phyloP scores from a whole-genome alignment of 192 early-diverging fungal genomes.

The Kappamyces sp. region DNA sequence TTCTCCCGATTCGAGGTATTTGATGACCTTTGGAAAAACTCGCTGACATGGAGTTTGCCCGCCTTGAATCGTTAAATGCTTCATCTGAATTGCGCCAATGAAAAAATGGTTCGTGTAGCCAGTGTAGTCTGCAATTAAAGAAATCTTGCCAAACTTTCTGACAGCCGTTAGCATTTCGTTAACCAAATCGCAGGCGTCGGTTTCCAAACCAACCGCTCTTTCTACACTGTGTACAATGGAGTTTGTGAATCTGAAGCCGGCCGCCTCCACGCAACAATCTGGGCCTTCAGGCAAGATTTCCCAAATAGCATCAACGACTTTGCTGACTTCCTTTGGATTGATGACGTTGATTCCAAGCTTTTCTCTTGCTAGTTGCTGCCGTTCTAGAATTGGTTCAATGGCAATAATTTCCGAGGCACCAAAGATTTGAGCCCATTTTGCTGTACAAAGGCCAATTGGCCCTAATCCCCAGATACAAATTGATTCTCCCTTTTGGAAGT shows the following conservation, averaged over 20 bases:
- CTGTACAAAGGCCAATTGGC: conserved; percentile 44
- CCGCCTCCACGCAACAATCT: conserved; percentile 46
- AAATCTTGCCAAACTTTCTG: conserved; percentile 44
- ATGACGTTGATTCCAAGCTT: conserved; percentile 17
- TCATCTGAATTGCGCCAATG: background rate
- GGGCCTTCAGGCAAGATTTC: conserved; percentile 36
- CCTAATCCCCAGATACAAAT: conserved; percentile 51
- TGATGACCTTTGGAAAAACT: too few species aligned
- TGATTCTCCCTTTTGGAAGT: conserved; percentile 36
- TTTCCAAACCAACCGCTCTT: conserved; percentile 44
- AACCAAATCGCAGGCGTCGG: conserved; percentile 43
- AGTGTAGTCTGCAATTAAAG: conserved; percentile 49
- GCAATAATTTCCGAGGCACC: conserved; percentile 20
- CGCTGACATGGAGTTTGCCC: too few species aligned
- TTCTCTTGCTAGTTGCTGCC: conserved; percentile 11
- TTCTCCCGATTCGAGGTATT: too few species aligned
- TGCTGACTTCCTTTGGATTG: conserved; percentile 19
- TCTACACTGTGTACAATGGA: conserved; percentile 38
- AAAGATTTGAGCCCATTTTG: conserved; percentile 21
- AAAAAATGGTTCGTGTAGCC: conserved; percentile 13
- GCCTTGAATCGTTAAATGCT: background rate
- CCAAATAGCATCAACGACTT: conserved; percentile 23
- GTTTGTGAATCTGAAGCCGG: conserved; percentile 52
- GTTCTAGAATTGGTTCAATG: conserved; percentile 19
- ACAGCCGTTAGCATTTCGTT: conserved; percentile 42